Base-by-base conservation (phyloP, 805 yeast genomes). In the Dipodascopsis uninucleata region DNA sequence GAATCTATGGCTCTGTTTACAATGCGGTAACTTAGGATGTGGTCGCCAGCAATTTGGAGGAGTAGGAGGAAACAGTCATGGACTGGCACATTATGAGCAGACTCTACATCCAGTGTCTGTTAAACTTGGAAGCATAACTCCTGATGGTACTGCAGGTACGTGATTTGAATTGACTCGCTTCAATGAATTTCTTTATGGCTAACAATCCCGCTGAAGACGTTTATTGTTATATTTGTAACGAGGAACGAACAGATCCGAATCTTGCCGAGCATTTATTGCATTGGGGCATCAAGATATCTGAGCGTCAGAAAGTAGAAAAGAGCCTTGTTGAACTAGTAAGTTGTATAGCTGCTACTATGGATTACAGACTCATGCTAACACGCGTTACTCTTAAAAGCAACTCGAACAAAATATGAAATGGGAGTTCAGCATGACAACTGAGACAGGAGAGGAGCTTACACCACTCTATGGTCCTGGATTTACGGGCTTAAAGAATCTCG, bases 31-130 rank as follows among this genome's bases (percentile, higher is more conserved):
- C n/a, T 58, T 88, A 8, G 96, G 96, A 3, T 93, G 99, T 67
- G 99, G 99, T 4, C 71, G 99, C 53, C 80, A 81, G 25, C 98
- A 93, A 64, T 86, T 85, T 60, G 98, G 97, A 28, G 90, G 94
- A 20, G 78, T 84, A 9, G 82, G 88, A n/a, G 99, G 99, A 4
- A 79, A 90, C 60, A 81, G 95, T 0, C 98, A 93, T 63, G 97
- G 95, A 0, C 67, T 90, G 47, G 61, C 65, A 0, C 99, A 93
- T 65, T 81, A 63, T 59, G 77, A 81, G 29, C 40, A 59, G 9
- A 55, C 76, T 0, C 71, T 70, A 0, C 98, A 93, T 65, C 77
- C 86, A 2, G 78, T 89, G 14, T 96, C 97, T 0, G 85, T 89
- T 5, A 93, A 93, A 59, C 67, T 93, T 36, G 98, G 98, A 0